Base-by-base conservation (phyloP, 2,329 filamentous ascomycete species). In the Mycocentrospora acerina region DNA sequence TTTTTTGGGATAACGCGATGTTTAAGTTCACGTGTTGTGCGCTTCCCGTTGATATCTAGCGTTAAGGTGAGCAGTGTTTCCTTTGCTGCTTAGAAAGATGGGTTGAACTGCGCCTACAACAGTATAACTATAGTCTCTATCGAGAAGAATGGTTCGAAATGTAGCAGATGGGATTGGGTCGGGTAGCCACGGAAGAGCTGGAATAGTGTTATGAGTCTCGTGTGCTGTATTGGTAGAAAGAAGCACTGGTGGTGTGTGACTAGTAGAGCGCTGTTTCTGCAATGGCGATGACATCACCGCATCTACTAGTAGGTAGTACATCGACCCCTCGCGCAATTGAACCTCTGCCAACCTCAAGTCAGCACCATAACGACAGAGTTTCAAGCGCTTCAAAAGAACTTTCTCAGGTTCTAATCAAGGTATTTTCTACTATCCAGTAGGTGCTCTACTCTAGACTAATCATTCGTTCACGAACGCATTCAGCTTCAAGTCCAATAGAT, bases 231-330 rank as follows among this genome's bases (percentile, higher is more conserved):
- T 22, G 19, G 19, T 9, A 9, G 19, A 9, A 22, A 9, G 9
- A 5, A 22, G 19, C 19, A 22, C 5, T n/a, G 6, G 32, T 22
- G 8, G 29, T 24, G 32, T 37, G 40, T 42, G 37, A 32, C 37
- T 44, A 39, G 35, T 37, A 25, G 36, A 37, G 43, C 44, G 38
- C 37, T 24, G 42, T 51, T 57, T 56, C 53, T 47, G 29, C 25
- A 18, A 28, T 29, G 31, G 15, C 34, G 18, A 53, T 56, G 55
- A 59, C 52, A 48, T 59, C 52, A 57, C 43, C 30, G 37, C 32
- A 28, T n/a, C n/a, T n/a, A 29, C 42, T 46, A 34, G 40, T 42
- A 35, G 43, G 30, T 48, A 42, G 43, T 47, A 37, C 34, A 19
- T 24, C 12, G 32, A 30, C 29, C 26, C 30, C 29, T 22, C 44